phyloP scores from a whole-genome alignment of 352 stramenopile species.

The Phytopythium montanum region DNA sequence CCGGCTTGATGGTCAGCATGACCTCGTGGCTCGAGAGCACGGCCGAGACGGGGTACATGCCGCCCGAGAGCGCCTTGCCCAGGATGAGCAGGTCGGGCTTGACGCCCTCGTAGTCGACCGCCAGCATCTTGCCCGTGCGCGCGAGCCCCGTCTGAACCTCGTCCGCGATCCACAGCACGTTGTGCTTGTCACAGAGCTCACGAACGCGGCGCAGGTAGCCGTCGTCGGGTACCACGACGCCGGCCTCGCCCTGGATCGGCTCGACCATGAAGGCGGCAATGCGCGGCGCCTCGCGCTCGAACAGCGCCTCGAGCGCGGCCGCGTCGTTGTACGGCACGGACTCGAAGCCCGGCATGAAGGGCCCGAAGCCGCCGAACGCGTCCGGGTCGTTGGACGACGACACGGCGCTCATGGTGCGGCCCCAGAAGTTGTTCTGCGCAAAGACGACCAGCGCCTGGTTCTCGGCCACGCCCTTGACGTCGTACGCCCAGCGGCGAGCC shows the following conservation, averaged over 20 bases:
- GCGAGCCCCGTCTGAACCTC: constrained; percentile 98
- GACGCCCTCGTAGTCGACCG: constrained; percentile 94
- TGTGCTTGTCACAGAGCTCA: constrained; percentile 96
- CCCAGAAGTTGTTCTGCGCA: constrained; percentile 99
- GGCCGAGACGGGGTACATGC: constrained; percentile 97
- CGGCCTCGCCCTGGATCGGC: constrained; percentile 98
- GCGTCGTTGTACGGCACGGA: constrained; percentile 94
- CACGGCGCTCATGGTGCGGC: constrained; percentile 96
- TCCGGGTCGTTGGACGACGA: constrained; percentile 92
- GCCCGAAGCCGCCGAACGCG: constrained; percentile 91
- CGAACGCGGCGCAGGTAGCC: constrained; percentile 93
- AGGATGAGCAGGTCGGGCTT: constrained; percentile 98
- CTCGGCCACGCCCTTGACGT: constrained; percentile 94
- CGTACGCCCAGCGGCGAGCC: constrained; percentile 96
- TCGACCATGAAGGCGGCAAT: constrained; percentile 99
- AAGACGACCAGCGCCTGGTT: constrained; percentile 95
- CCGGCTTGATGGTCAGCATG: constrained; percentile 98
- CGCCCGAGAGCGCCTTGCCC: constrained; percentile 95
- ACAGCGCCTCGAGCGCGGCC: constrained; percentile 72
- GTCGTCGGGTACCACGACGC: constrained; percentile 96
- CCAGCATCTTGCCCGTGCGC: constrained; percentile 96
- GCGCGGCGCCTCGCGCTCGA: constrained; percentile 79
- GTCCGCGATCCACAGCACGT: constrained; percentile 98
- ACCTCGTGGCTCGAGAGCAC: constrained; percentile 96
- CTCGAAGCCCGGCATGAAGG: constrained; percentile 97